Conservation (phyloP, 208 protist genomes). For the Acanthamoeba castellanii region DNA sequence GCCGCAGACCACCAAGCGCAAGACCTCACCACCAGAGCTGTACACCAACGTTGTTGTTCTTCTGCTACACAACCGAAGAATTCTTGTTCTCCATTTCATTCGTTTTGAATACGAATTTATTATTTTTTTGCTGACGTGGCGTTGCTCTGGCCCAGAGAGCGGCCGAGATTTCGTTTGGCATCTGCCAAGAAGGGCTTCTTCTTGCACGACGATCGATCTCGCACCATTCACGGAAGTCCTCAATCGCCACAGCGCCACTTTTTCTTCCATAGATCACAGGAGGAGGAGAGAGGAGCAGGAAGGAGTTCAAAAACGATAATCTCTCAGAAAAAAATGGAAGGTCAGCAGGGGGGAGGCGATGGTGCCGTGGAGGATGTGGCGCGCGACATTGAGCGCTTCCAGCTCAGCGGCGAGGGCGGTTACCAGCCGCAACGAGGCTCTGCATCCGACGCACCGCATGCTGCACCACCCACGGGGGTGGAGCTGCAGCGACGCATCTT, state of each 20-base stretch:
- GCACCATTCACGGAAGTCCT: too few species aligned
- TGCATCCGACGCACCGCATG: neutral
- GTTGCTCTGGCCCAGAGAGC: neutral
- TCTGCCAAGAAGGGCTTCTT: neutral
- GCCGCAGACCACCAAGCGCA: too few species aligned
- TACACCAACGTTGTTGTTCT: too few species aligned
- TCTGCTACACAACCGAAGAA: too few species aligned
- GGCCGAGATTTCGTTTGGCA: too few species aligned
- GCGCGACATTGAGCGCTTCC: conserved; percentile 11
- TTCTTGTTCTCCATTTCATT: too few species aligned
- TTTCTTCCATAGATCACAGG: neutral
- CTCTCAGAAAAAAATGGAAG: neutral
- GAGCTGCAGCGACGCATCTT: conserved; percentile 77
- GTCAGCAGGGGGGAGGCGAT: neutral
- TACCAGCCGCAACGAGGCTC: neutral
- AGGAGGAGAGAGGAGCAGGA: neutral
- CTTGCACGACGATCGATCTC: too few species aligned
- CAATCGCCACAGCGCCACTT: too few species aligned
- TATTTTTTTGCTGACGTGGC: neutral
- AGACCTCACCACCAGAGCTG: too few species aligned
- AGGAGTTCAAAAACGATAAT: neutral
- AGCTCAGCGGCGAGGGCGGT: neutral
- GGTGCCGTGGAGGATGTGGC: neutral
- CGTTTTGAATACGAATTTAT: too few species aligned
- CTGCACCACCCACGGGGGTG: conserved; percentile 59